Evolutionary conservation across 805 yeast species (phyloP), one percentile per base, ranked within the genome.

Genomic region (Saccharomycopsis guyanensis): DNA sequence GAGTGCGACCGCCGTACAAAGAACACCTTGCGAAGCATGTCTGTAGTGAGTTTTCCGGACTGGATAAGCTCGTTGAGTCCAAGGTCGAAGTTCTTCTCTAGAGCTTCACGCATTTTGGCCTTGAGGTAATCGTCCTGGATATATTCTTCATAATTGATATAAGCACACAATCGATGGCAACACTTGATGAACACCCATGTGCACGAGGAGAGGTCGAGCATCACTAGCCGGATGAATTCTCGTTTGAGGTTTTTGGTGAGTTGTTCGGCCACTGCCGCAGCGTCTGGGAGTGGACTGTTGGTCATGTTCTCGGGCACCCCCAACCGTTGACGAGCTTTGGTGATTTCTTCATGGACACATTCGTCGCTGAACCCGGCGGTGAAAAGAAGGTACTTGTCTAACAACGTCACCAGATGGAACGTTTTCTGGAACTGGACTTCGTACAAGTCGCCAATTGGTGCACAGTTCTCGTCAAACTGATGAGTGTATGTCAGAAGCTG

Each of bases 331-430:
- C 15, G 20, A 3, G n/a, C 29, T 24, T 32, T 24, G 16, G 6
- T 6, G 15, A 34, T 13, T 12, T 32, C 29, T 5, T 18, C 16
- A 13, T 13, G 18, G 23, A 42, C n/a, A 23, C 19, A 32, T n/a
- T 33, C 31, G 15, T 32, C 39, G n/a, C n/a, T 34, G 19, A 39
- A 31, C 23, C 47, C 47, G 12, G 36, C 47, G 6, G 37, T 44
- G 43, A 44, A 24, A 5, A 44, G 39, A 3, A 44, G n/a, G 36
- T 44, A 44, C 24, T 39, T 39, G 27, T 39, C 47, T 3, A 44
- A 16, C 15, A 38, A 40, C n/a, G 42, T 38, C 7, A 44, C 15
- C 25, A 32, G 35, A 25, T 44, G 47, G 31, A 32, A 25, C 18
- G 43, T 34, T n/a, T 20, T 32, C 4, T 16, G 36, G 32, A 32